A percentile compares a stretch with the other conserved stretches of the same genome.
Conservation (phyloP, 2,329 filamentous ascomycete genomes). For the Trichoderma afroharzianum region DNA sequence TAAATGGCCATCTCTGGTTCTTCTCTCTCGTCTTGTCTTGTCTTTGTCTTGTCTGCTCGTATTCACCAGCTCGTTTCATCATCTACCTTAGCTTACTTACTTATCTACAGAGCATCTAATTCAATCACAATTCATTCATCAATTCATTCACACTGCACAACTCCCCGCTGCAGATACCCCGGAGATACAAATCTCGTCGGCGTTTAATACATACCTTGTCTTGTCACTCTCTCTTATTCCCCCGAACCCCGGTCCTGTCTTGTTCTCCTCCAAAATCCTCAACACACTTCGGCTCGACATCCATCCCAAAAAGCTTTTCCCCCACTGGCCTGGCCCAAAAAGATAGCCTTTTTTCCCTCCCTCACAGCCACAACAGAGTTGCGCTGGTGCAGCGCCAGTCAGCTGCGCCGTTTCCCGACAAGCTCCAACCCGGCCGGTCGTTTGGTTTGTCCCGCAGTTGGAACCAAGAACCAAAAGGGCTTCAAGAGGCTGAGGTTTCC, state of each 20-base stretch:
- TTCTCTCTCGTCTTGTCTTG: not conserved
- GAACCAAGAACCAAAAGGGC: not conserved
- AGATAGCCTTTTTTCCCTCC: not conserved
- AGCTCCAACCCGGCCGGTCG: not conserved
- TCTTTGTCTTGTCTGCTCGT: not conserved
- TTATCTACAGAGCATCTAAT: not conserved
- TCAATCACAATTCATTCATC: not conserved
- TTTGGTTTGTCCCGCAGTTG: not conserved
- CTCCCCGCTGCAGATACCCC: not conserved
- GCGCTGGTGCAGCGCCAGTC: constrained; percentile 10
- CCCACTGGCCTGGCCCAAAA: not conserved
- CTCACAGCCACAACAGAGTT: constrained; percentile 12
- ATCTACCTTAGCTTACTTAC: not conserved
- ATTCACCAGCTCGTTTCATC: not conserved
- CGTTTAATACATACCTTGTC: not conserved
- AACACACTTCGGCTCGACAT: not conserved
- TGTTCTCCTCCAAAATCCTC: not conserved
- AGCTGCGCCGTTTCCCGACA: constrained; percentile 13
- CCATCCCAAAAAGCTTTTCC: not conserved
- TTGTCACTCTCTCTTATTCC: not conserved
- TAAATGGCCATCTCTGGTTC: not conserved
- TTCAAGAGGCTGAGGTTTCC: not conserved
- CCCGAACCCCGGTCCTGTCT: not conserved
- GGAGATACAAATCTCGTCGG: not conserved
- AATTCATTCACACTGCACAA: not conserved